phyloP scores from a whole-genome alignment of 2,329 filamentous ascomycete species.

The Beauveria scarabaeidicola region DNA sequence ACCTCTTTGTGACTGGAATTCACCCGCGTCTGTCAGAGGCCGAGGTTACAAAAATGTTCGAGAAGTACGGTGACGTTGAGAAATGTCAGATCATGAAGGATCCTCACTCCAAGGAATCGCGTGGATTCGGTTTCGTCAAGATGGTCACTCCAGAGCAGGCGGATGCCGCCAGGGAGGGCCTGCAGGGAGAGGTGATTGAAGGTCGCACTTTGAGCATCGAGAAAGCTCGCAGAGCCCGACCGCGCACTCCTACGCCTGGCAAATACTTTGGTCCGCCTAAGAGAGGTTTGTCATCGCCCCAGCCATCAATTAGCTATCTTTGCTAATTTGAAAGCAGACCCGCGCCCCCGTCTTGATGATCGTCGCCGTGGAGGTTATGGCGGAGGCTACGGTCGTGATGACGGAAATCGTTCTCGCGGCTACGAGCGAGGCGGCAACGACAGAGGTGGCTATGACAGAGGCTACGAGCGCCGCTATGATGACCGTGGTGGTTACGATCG shows the following conservation, averaged over 20 bases:
- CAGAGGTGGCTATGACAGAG: constrained; percentile 34
- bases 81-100: constrained; percentile 99
- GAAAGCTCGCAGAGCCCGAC: constrained; percentile 91
- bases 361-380: constrained; percentile 55
- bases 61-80: constrained; percentile 97
- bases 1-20: constrained; percentile 97
- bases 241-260: constrained; percentile 91
- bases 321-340: constrained; percentile 22
- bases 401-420: constrained; percentile 33
- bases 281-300: constrained; percentile 59
- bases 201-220: constrained; percentile 96
- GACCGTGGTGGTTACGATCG: constrained; percentile 21
- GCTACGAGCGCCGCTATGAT: constrained; percentile 29
- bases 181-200: constrained; percentile 92
- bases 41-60: constrained; percentile 89
- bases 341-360: constrained; percentile 45
- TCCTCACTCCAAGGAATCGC: constrained; percentile 95
- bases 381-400: constrained; percentile 48
- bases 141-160: constrained; percentile 94
- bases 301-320: neutral
- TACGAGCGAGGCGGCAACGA: constrained; percentile 28
- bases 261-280: constrained; percentile 99
- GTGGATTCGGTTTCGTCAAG: constrained; percentile 98
- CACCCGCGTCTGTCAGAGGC: constrained; percentile 84
- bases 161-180: constrained; percentile 90